Evolutionary conservation across 139 green algal genomes (phyloP).

Genomic region (Chlorella sp.): DNA sequence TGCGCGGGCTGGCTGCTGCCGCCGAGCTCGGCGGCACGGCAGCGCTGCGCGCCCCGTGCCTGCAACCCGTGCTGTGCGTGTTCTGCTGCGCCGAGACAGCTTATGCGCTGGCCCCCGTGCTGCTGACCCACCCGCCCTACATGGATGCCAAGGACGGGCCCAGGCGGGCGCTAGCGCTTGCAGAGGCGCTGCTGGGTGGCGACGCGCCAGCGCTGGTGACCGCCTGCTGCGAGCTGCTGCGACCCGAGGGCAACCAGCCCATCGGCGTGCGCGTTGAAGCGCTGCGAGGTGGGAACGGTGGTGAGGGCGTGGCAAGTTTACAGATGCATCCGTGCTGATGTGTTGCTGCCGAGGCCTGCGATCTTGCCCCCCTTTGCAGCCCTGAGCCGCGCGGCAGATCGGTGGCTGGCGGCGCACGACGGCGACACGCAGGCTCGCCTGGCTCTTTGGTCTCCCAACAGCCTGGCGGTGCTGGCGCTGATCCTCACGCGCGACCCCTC

Average conservation of each 20-base stretch:
- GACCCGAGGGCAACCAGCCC: not conserved
- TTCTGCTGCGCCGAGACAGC: constrained; percentile 21
- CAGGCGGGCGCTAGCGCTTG: not conserved
- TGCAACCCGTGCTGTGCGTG: not conserved
- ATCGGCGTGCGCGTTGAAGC: constrained; percentile 18
- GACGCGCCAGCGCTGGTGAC: constrained; percentile 13
- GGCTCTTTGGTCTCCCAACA: not conserved
- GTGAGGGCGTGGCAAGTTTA: not conserved
- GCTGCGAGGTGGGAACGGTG: constrained; percentile 1
- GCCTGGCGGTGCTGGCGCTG: constrained; percentile 5
- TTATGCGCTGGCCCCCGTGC: constrained; percentile 20
- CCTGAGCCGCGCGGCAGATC: not conserved
- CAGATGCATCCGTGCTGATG: not conserved
- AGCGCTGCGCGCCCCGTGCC: not conserved
- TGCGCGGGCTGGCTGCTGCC: not conserved
- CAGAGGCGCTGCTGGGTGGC: constrained; percentile 6
- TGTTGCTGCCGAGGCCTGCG: not conserved
- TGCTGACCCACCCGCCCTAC: constrained; percentile 15
- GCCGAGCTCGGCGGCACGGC: not conserved
- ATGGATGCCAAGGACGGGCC: not conserved
- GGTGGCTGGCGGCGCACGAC: not conserved
- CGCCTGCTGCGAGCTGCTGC: constrained; percentile 30
- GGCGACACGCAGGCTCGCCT: not conserved
- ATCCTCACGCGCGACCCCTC: constrained; percentile 15
- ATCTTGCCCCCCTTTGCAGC: constrained; percentile 1